phyloP scores from a whole-genome alignment of 768 basidiomycete genomes.

The Leucosporidium creatinivorum region DNA sequence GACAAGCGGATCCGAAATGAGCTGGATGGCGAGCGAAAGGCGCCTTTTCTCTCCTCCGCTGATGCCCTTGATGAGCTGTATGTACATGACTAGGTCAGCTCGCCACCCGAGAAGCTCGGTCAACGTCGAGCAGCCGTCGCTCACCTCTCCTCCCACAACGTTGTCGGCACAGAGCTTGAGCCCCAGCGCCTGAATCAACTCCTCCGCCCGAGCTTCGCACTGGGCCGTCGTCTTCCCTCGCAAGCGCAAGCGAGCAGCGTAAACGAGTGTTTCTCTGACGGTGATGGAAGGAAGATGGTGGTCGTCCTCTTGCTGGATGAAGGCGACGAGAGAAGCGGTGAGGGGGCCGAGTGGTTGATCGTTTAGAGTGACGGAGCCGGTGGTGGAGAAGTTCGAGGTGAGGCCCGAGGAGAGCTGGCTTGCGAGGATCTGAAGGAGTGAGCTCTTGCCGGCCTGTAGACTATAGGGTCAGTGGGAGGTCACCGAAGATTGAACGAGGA shows the following conservation, averaged over 20 bases:
- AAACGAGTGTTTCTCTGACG: slow-evolving; percentile 43
- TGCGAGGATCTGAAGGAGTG: slow-evolving; percentile 44
- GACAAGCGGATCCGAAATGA: slow-evolving; percentile 43
- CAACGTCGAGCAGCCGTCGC: not conserved
- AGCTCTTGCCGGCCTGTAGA: slow-evolving; percentile 42
- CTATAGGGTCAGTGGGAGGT: no score
- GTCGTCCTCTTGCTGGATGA: slow-evolving; percentile 46
- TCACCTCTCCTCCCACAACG: slow-evolving; percentile 46
- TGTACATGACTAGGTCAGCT: no score
- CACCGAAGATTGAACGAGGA: no score
- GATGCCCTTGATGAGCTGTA: slow-evolving; percentile 43
- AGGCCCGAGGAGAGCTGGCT: slow-evolving; percentile 40
- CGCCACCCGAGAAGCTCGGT: no score
- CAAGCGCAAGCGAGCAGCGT: slow-evolving; percentile 45
- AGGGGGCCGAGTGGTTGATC: slow-evolving; percentile 32
- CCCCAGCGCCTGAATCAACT: slow-evolving; percentile 48
- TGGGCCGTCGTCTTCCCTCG: slow-evolving; percentile 40
- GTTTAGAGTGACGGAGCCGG: slow-evolving; percentile 41
- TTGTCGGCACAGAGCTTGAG: slow-evolving; percentile 49
- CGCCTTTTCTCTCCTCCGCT: slow-evolving; percentile 51
- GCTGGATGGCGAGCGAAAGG: slow-evolving; percentile 48
- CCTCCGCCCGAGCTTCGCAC: slow-evolving; percentile 47
- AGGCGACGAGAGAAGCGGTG: slow-evolving; percentile 37
- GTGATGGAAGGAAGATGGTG: slow-evolving; percentile 41
- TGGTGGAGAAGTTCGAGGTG: slow-evolving; percentile 39